A percentile compares a stretch with the other conserved stretches of the same genome.
These are phyloP conservation scores for Cyberlindnera lachancei DNA, from an alignment of 805 yeast species.

Conservation along the genomic window DNA sequence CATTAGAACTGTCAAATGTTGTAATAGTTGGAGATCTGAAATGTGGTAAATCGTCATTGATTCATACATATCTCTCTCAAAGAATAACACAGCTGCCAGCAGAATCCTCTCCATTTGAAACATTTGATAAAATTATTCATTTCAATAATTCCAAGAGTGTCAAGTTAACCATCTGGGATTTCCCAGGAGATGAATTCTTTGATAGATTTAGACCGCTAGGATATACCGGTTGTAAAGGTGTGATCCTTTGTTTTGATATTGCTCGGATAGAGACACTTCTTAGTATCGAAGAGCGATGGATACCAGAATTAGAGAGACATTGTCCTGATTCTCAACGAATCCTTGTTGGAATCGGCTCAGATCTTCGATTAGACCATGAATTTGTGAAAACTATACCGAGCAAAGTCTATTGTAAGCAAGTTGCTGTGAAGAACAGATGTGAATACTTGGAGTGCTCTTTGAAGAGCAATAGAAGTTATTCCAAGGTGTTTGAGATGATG, in stretches of 20 bases:
- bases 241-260: constrained; percentile 32
- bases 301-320: constrained; percentile 33
- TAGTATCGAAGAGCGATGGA: constrained; percentile 33
- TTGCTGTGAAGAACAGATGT: constrained; percentile 26
- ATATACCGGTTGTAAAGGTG: constrained; percentile 32
- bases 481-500: constrained; percentile 14
- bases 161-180: constrained; percentile 33
- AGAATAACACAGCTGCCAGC: constrained; percentile 5
- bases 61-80: constrained; percentile 15
- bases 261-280: constrained; percentile 27
- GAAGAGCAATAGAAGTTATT: constrained; percentile 10
- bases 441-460: constrained; percentile 30
- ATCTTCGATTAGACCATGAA: constrained; percentile 25
- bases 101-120: constrained; percentile 13
- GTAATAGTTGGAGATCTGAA: constrained; percentile 22
- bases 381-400: constrained; percentile 19
- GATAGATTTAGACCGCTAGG: constrained; percentile 36
- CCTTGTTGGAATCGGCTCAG: constrained; percentile 33
- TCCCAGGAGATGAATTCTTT: constrained; percentile 31
- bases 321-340: constrained; percentile 31
- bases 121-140: constrained; percentile 14
- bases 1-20: constrained; percentile 4
- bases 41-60: constrained; percentile 22
- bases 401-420: constrained; percentile 21
- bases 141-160: constrained; percentile 18